Evolutionary conservation across 306 rosid genomes (phyloP).

Genomic region (Clitoria ternatea): DNA sequence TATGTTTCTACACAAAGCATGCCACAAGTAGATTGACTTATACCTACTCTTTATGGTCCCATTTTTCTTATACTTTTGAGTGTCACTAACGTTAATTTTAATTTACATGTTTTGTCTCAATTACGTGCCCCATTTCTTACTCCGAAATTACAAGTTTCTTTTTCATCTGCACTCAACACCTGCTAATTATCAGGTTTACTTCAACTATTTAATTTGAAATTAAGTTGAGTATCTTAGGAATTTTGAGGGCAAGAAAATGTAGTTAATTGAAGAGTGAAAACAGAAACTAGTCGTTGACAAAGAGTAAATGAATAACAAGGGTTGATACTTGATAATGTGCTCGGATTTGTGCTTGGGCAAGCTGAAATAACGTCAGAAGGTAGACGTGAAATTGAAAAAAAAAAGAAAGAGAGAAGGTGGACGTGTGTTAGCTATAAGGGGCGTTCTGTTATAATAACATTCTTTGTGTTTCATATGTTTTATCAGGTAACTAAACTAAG

Average conservation of each 20-base stretch:
- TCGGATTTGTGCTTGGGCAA: background rate
- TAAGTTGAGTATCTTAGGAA: background rate
- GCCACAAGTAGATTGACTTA: slow-evolving; percentile 8
- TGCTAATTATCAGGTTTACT: background rate
- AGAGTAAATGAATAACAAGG: background rate
- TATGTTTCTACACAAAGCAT: slow-evolving; percentile 24
- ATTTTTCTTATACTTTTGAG: slow-evolving; percentile 26
- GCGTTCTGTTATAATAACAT: too few species aligned
- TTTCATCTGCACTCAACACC: background rate
- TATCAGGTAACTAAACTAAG: too few species aligned
- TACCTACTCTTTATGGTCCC: slow-evolving; percentile 39
- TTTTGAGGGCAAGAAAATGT: background rate
- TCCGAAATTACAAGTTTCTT: slow-evolving; percentile 18
- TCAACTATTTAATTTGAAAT: background rate
- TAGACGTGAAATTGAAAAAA: background rate
- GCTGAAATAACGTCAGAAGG: background rate
- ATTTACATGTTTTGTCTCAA: slow-evolving; percentile 3
- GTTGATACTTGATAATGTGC: background rate
- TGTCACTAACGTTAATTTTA: slow-evolving; percentile 31
- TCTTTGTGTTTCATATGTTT: too few species aligned
- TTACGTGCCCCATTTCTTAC: slow-evolving; percentile 2
- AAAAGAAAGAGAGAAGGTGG: too few species aligned
- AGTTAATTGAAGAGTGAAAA: background rate
- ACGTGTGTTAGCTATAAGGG: too few species aligned
- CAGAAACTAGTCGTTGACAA: background rate